Evolutionary conservation across 495 filamentous ascomycete genomes (phyloP).

Genomic region (Aspergillus saccharolyticus): DNA sequence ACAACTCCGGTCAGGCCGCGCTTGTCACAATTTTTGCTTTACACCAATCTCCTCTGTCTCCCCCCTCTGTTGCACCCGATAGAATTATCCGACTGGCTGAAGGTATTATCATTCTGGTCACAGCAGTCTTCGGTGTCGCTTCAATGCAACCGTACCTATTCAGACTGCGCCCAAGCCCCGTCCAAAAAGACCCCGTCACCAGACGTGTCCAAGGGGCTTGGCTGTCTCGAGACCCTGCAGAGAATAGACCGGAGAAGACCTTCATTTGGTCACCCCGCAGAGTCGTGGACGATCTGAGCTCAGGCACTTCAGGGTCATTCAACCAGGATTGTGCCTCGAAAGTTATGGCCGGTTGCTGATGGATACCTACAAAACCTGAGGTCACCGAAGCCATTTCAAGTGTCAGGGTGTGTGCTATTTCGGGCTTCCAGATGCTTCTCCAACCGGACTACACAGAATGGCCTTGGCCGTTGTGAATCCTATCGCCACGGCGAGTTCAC

Average conservation of each 20-base stretch:
- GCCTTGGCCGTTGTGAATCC: not conserved
- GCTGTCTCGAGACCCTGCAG: not conserved
- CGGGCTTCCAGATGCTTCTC: not conserved
- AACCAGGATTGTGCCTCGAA: not conserved
- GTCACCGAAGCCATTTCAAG: not conserved
- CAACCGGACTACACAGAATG: not conserved
- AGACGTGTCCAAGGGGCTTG: not conserved
- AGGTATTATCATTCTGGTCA: not conserved
- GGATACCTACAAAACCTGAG: not conserved
- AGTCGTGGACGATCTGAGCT: not conserved
- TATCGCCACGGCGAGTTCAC: not conserved
- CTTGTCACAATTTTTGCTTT: not conserved
- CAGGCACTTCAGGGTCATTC: not conserved
- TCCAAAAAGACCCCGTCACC: constrained; percentile 1
- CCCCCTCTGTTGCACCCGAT: not conserved
- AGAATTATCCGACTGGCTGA: not conserved
- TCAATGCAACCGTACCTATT: not conserved
- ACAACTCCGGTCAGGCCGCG: not conserved
- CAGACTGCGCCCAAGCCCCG: not conserved
- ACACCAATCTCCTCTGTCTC: not conserved
- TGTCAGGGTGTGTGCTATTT: not conserved
- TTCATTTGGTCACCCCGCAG: not conserved
- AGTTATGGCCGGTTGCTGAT: not conserved
- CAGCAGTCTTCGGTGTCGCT: not conserved
- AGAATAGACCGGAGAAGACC: not conserved